Evolutionary conservation across 495 filamentous ascomycete genomes (phyloP), one percentile per base, ranked within the genome.

Genomic region (Hypoxylon subgilvum): DNA sequence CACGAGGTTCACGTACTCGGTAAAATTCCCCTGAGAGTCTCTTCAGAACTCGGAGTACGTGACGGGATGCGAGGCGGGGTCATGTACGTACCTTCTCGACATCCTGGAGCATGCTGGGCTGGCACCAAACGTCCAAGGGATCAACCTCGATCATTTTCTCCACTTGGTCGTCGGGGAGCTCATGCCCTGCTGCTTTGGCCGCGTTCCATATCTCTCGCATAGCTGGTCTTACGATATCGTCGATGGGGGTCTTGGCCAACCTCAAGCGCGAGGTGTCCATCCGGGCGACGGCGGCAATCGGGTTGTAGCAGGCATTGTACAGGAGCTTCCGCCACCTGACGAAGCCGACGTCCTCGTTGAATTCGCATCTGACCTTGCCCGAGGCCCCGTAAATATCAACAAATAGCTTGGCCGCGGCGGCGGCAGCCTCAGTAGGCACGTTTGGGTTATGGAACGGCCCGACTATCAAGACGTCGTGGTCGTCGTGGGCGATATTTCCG

Each of bases 241-340:
- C 57, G 30, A 67, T 48, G 19, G 61, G 14, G 27, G 45, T 43
- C 40, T 65, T 57, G 16, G 55, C 56, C 12, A 68, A 51, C 12
- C 70, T 50, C 61, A 75, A 68, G 22, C 67, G 50, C 0, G 56
- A 59, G n/a, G 68, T 73, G 47, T 85, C 82, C 52, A 86, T 70
- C 8, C 73, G 70, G 1, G 77, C 74, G 6, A 84, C 70, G 0
- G 80, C 70, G 34, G 72, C 76, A 10, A 79, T 62, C 1, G 74
- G 61, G 47, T 82, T 83, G 56, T 71, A 76, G 6, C 65, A 76
- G 0, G 74, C 74, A 52, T 82, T 84, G 51, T 76, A 82, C 0
- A 79, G 58, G 18, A 82, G 68, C 66, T 83, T 84, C 4, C 69
- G 53, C 82, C 81, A 86, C 10, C 81, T 68, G 1, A 63, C 46